Base-by-base conservation (phyloP, 192 early-diverging fungal genomes). In the Coemansia sp. region DNA sequence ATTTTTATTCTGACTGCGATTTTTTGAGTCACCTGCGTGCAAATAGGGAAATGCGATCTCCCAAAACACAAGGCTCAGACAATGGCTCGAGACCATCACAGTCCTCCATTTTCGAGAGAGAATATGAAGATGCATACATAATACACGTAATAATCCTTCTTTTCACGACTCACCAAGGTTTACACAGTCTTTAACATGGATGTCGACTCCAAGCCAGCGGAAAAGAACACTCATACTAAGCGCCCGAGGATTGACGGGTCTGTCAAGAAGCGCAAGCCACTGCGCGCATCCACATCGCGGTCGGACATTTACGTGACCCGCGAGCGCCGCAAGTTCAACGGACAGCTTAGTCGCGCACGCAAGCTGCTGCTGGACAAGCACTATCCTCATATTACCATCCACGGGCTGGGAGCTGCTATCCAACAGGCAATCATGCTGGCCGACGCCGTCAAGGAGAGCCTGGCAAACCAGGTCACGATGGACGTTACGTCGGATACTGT, bases 271-370 rank as follows among this genome's bases (percentile, higher is more conserved):
- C 73, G 73, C 67, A 76, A 69, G 54, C 88, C 89, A 50, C 67
- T 85, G 50, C 72, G 85, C 22, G 80, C 87, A 13, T 80, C 85
- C 11, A 85, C 84, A 8, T 79, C 83, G 17, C 76, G 80, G 33
- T 86, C 83, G 9, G 90, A 94, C 66, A 89, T 94, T 25, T 94
- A 92, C 64, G 84, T 91, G 18, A 89, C 92, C 0, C 62, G 76
- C 8, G 86, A 85, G 42, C 84, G 85, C 9, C 66, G 66, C 52
- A 80, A 73, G 49, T 83, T 88, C 65, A 69, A 62, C 52, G 77
- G 81, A 27, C 86, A 84, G 40, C 67, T 89, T 22, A 78, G 71
- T 10, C 78, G 86, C 14, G 86, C 84, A 1, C 86, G 87, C 21
- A 88, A 79, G 65, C 71, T 89, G 7, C 63, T 93, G 10, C 59